These are phyloP conservation scores for Areca catechu DNA, from an alignment of 176 grass and related monocot species.

Conservation along the genomic window DNA sequence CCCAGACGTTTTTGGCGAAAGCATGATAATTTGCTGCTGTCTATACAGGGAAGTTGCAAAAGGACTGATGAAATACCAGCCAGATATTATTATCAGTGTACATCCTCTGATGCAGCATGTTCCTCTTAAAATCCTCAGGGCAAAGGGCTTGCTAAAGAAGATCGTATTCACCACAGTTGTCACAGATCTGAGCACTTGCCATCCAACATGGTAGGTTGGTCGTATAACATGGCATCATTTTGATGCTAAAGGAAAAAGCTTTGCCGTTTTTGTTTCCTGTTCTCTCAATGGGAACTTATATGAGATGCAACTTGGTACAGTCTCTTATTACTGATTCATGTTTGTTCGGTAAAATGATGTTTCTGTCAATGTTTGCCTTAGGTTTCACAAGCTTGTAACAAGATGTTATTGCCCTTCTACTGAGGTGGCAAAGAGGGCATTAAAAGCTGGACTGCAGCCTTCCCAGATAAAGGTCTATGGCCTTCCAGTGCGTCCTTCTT, in stretches of 20 bases:
- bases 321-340: no score
- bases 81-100: slow-evolving; percentile 98
- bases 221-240: slow-evolving; percentile 1
- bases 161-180: slow-evolving; percentile 96
- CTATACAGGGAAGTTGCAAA: slow-evolving; percentile 76
- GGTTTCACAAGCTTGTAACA: slow-evolving; percentile 99
- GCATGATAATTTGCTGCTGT: neutral
- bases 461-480: slow-evolving; percentile 95
- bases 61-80: slow-evolving; percentile 97
- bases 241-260: slow-evolving; percentile 2
- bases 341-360: no score
- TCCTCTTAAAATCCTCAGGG: slow-evolving; percentile 71
- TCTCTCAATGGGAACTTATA: no score
- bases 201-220: slow-evolving; percentile 88
- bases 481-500: slow-evolving; percentile 96
- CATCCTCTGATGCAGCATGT: slow-evolving; percentile 99
- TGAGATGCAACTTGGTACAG: no score
- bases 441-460: slow-evolving; percentile 79
- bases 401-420: slow-evolving; percentile 96
- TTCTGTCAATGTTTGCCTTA: slow-evolving; percentile 16
- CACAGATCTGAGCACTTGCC: slow-evolving; percentile 96
- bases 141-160: slow-evolving; percentile 86
- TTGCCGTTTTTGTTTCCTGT: slow-evolving; percentile 6
- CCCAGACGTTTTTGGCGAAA: no score
- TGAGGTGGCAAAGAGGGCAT: slow-evolving; percentile 87